Base-by-base conservation (phyloP, 163 green algal genomes). In the Chlamydomonas reinhardtii region DNA sequence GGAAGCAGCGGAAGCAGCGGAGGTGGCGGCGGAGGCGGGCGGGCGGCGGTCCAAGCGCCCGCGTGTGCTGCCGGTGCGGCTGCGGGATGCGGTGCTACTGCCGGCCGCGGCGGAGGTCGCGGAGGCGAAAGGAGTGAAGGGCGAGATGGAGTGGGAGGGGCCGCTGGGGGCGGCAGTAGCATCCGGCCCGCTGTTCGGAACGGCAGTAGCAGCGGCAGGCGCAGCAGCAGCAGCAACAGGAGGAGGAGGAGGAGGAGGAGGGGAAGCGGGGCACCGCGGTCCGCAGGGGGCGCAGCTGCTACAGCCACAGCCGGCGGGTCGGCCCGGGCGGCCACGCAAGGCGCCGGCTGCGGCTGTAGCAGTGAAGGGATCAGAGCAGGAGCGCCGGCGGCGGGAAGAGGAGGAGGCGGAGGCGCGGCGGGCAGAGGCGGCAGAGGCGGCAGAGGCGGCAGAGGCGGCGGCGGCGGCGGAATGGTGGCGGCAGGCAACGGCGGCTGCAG, bases 1-100 rank as follows among this genome's bases (percentile, higher is more conserved):
- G 48, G 29, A 31, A 32, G 39, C 59, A 65, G 37, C 43, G 22
- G 76, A 8, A 59, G 37, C 39, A 61, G n/a, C 54, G 22, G 31
- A 61, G 34, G 16, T 59, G 35, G 52, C 43, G 9, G 76, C 20
- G 54, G 74, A n/a, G 31, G 64, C 48, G 16, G 76, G 8, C 3
- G 76, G 39, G 6, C 77, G 11, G 19, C 65, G 65, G 65, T 29
- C 77, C 17, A 84, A 84, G 77, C 77, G 77, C 20, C 77, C 48
- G 19, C 77, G 77, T 4, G 27, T 54, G 43, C 31, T 32, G 9
- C 66, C 65, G 2, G 15, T 22, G 20, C 48, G 77, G 20, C 22
- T 37, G 66, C 43, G 77, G n/a, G 31, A 19, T 0, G 15, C 54
- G 0, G 9, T 24, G n/a, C n/a, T n/a, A n/a, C n/a, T n/a, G n/a